Percentiles rank a stretch among this genome's conserved stretches.
Conservation (phyloP, 106 monocot species). For the Vanilla planifolia region DNA sequence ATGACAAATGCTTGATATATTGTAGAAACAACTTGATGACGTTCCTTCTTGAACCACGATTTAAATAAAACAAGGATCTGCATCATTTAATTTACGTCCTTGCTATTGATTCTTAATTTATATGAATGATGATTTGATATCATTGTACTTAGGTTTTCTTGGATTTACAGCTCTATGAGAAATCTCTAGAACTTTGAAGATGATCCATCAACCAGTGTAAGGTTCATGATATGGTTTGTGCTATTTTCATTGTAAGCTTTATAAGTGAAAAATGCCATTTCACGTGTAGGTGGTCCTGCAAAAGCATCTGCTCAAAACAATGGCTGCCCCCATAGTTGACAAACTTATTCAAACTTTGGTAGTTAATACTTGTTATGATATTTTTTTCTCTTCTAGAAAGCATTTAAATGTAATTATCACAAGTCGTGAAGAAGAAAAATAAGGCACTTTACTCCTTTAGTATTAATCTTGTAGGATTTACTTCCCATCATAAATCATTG, state of each 20-base stretch:
- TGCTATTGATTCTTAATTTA: neutral
- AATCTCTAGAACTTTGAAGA: conserved; percentile 81
- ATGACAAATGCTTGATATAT: conserved; percentile 61
- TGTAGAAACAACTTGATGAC: conserved; percentile 92
- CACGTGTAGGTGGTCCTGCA: conserved; percentile 55
- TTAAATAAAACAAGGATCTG: neutral
- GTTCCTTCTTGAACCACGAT: conserved; percentile 23
- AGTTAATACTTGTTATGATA: conserved; percentile 4
- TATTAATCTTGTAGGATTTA: too few relatives aligned
- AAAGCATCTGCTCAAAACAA: conserved; percentile 86
- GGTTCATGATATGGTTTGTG: conserved; percentile 4
- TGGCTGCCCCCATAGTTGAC: conserved; percentile 61
- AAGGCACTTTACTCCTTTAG: too few relatives aligned
- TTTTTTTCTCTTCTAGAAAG: too few relatives aligned
- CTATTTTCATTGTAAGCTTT: neutral
- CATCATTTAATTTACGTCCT: neutral
- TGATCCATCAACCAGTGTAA: conserved; percentile 72
- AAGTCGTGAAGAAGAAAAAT: too few relatives aligned
- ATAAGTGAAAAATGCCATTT: conserved; percentile 6
- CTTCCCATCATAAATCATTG: too few relatives aligned
- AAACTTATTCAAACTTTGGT: conserved; percentile 65
- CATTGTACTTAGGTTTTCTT: conserved; percentile 46
- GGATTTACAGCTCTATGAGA: conserved; percentile 89
- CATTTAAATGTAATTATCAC: too few relatives aligned
- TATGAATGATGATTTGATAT: neutral